Base-by-base conservation (phyloP, 805 yeast genomes). In the Wickerhamiella sergipiensis region DNA sequence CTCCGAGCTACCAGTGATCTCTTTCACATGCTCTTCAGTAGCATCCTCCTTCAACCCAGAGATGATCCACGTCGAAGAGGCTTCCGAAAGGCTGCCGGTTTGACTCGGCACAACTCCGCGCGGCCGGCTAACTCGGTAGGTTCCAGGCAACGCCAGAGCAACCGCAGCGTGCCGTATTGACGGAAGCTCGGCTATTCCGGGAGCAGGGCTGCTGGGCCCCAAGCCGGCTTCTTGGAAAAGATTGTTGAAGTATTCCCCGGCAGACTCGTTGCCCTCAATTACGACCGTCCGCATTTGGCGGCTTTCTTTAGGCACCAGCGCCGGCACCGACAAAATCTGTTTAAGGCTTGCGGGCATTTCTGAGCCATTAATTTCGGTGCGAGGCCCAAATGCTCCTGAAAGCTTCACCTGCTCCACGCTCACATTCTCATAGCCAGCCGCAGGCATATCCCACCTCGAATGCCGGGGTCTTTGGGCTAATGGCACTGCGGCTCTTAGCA, bases 341-440 rank as follows among this genome's bases (percentile, higher is more conserved):
- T 29, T 18, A 10, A 48, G 38, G 7, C 43, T 10, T 3, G 3
- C 18, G 1, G 50, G 47, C 12, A 17, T n/a, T 2, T 38, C 39
- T 13, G 23, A 8, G 19, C 19, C 13, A 7, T 9, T 17, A n/a
- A 36, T n/a, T n/a, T 15, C 40, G 19, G 19, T 21, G n/a, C 46
- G 39, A 6, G 45, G 46, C 8, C 17, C 31, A 59, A 83, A 85
- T 1, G 83, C 64, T 0, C 94, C 94, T 1, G 84, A 75, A n/a
- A 82, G 67, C 58, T 85, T 85, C 2, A 89, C 89, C 50, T 81
- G 72, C 53, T 79, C 83, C 0, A 90, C 83, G 2, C 83, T 74
- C 1, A 82, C 78, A 4, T 75, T 73, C 60, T 83, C 88, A 61
- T 81, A 81, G 0, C 85, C 88, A 55, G 72, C 71, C 1, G 92